Base-by-base conservation (phyloP, 306 rosid species). In the Rosa multiflora region DNA sequence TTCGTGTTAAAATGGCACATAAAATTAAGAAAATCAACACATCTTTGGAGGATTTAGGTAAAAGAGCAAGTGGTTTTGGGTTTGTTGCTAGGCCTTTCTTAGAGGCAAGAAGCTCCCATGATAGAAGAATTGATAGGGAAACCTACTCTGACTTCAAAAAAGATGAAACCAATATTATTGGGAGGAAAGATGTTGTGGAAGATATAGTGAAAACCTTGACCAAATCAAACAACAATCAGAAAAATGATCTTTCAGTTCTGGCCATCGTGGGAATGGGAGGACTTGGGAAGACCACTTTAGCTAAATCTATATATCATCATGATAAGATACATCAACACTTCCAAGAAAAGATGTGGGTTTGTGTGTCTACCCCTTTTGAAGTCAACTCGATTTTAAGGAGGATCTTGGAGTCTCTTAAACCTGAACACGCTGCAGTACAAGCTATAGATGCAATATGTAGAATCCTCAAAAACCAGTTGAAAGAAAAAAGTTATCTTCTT, bases 221-320 rank as follows among this genome's bases (percentile, higher is more conserved):
- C 4, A 9, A 58, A 13, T 21, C 64, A 21, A 2, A 21, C 32
- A 58, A 58, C 64, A 58, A 58, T n/a, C 4, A 21, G 35, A 5
- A 10, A 58, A 58, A 21, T 58, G 13, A 61, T 15, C 20, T 72
- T 5, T 43, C 79, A 20, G 70, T 82, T 51, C 2, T 77, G 18
- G 53, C 75, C 2, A 77, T 82, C 3, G 85, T 77, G 70, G 82
- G 85, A 23, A 76, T 72, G 78, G 79, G 77, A 0, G 85, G 85
- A 2, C 53, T 82, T 10, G 85, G 85, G 3, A 77, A 82, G 47
- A 82, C 85, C 10, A 70, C 85, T 17, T 46, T 77, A 17, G 70
- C 70, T 1, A 77, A 82, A 21, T 47, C 48, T 10, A 15, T 77
- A 1, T 76, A 39, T 74, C 73, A 82, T 72, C 44, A 82, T 29